Evolutionary conservation across 192 early-diverging fungal species (phyloP).

Genomic region (Umbelopsis isabellina): DNA sequence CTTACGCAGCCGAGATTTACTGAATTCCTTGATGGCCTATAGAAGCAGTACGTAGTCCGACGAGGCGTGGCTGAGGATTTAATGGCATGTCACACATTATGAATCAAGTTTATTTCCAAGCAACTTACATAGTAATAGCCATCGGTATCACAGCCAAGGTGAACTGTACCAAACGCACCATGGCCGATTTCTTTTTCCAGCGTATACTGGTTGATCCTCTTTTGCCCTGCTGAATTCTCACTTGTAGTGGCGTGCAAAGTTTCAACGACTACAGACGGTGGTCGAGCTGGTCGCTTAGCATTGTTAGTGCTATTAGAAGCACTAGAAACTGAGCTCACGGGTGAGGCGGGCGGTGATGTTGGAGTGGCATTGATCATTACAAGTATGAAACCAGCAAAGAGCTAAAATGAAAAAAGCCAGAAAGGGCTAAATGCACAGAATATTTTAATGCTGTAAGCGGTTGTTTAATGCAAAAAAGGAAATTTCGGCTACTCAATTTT

Average conservation of each 20-base stretch:
- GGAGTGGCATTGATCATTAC: neutral
- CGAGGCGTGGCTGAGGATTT: neutral
- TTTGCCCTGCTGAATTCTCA: constrained; percentile 72
- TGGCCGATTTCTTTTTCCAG: constrained; percentile 78
- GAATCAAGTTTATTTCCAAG: neutral
- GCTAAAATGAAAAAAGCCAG: neutral
- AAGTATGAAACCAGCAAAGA: neutral
- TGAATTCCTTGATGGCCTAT: constrained; percentile 93
- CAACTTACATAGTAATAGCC: constrained; percentile 28
- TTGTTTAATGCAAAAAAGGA: too few species aligned
- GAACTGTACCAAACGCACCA: constrained; percentile 91
- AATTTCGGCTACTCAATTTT: too few species aligned
- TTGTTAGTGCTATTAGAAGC: neutral
- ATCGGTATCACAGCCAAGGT: constrained; percentile 64
- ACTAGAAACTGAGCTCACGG: neutral
- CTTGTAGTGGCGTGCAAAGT: constrained; percentile 64
- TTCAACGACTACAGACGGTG: constrained; percentile 42
- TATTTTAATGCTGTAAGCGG: too few species aligned
- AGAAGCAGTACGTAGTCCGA: neutral
- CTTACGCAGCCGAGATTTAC: constrained; percentile 82
- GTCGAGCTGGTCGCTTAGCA: constrained; percentile 23
- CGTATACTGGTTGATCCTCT: constrained; percentile 83
- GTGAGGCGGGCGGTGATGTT: constrained; percentile 1
- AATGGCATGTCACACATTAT: neutral
- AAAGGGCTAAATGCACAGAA: neutral